A percentile compares a stretch with the other conserved stretches of the same genome.
Evolutionary conservation across 768 basidiomycete genomes (phyloP).

Genomic region (Leucogyrophana mollusca): DNA sequence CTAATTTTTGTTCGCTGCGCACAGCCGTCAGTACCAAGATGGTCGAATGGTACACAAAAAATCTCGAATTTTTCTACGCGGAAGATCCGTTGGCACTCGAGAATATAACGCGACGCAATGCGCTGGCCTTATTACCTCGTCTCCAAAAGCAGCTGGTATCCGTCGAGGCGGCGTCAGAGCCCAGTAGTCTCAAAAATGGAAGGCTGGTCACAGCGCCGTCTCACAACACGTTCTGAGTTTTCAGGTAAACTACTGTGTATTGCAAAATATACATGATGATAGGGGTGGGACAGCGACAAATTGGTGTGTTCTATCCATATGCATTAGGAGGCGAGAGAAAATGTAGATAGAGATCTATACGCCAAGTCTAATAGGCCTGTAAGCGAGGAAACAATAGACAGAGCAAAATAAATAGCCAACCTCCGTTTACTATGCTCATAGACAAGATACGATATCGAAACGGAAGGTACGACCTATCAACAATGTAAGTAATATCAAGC

Average conservation of each 20-base stretch:
- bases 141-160: constrained; percentile 8
- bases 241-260: constrained; percentile 15
- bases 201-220: neutral
- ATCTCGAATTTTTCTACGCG: constrained; percentile 49
- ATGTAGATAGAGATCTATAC: constrained; percentile 38
- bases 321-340: constrained; percentile 14
- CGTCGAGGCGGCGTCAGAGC: neutral
- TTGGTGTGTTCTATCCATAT: constrained; percentile 21
- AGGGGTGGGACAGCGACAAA: constrained; percentile 22
- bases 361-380: constrained; percentile 48
- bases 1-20: constrained; percentile 3
- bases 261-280: constrained; percentile 24
- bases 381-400: constrained; percentile 8
- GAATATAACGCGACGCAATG: constrained; percentile 48
- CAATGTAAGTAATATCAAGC: constrained; percentile 5
- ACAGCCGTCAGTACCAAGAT: constrained; percentile 58
- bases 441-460: constrained; percentile 96
- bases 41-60: constrained; percentile 60
- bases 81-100: constrained; percentile 38
- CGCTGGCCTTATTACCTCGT: constrained; percentile 50
- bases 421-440: constrained; percentile 84
- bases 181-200: neutral
- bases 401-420: constrained; percentile 36
- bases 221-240: constrained; percentile 9
- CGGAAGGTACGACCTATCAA: constrained; percentile 85